Evolutionary conservation across 1,139 yeast species (phyloP).

Genomic region (Wickerhamomyces sp.): DNA sequence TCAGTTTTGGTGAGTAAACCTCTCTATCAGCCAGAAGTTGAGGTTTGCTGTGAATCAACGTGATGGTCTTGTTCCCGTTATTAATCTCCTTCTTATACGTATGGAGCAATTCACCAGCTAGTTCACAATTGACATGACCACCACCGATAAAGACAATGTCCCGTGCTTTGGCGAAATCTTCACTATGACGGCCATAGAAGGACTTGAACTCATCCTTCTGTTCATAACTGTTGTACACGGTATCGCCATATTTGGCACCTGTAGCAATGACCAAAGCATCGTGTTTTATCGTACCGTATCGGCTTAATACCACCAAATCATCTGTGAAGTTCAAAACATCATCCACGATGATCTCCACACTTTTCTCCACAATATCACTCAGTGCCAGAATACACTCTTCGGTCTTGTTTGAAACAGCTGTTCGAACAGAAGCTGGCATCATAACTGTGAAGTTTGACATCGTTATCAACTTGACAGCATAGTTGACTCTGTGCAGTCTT

Average conservation of each 20-base stretch:
- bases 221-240: conserved; percentile 8
- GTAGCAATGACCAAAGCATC: conserved; percentile 22
- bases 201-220: conserved; percentile 6
- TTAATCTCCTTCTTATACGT: conserved; percentile 7
- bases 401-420: conserved; percentile 4
- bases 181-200: conserved; percentile 2
- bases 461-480: conserved; percentile 4
- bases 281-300: conserved; percentile 5
- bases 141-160: conserved; percentile 23
- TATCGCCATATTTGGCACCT: conserved; percentile 21
- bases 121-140: conserved; percentile 21
- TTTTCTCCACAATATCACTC: conserved; percentile 6
- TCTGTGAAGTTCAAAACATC: conserved; percentile 14
- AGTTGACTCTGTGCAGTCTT: background rate
- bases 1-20: conserved; percentile 3
- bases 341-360: conserved; percentile 13
- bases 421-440: conserved; percentile 4
- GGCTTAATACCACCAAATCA: conserved; percentile 8
- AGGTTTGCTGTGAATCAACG: conserved; percentile 15
- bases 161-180: conserved; percentile 11
- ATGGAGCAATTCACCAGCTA: conserved; percentile 21
- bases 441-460: conserved; percentile 4
- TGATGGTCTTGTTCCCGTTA: conserved; percentile 15
- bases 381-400: conserved; percentile 6
- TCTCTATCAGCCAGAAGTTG: conserved; percentile 8